Percentiles rank a stretch among this genome's conserved stretches.
Conservation (phyloP, 2,329 filamentous ascomycete species). For the Tympanopsis confertula region DNA sequence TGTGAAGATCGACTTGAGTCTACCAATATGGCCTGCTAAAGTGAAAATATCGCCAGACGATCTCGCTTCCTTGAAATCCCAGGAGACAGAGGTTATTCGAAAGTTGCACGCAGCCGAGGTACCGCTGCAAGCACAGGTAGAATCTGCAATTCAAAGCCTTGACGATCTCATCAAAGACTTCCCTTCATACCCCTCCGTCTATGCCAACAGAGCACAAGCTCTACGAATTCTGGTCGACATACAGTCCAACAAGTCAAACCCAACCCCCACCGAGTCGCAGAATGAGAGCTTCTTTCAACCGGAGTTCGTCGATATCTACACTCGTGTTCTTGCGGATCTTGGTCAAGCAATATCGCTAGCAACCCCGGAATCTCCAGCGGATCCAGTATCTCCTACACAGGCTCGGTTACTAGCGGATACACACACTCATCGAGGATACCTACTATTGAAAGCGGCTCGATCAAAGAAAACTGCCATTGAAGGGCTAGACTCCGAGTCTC, state of each 20-base stretch:
- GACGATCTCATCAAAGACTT: constrained; percentile 25
- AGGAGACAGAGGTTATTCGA: constrained; percentile 24
- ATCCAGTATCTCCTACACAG: constrained; percentile 30
- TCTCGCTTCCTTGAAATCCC: constrained; percentile 22
- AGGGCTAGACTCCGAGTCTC: constrained; percentile 3
- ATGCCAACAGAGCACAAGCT: constrained; percentile 42
- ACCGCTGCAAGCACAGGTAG: constrained; percentile 11
- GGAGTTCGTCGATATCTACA: constrained; percentile 12
- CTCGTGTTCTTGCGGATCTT: constrained; percentile 20
- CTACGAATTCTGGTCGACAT: constrained; percentile 20
- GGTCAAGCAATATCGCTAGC: constrained; percentile 29
- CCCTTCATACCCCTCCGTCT: constrained; percentile 38
- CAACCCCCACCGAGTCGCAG: neutral
- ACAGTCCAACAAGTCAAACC: constrained; percentile 7
- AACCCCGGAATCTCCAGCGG: constrained; percentile 22
- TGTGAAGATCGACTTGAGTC: constrained; percentile 19
- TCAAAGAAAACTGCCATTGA: constrained; percentile 4
- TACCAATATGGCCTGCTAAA: constrained; percentile 22
- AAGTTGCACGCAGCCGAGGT: constrained; percentile 13
- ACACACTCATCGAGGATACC: constrained; percentile 38
- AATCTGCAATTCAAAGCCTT: constrained; percentile 21
- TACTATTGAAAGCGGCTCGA: constrained; percentile 20
- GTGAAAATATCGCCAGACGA: constrained; percentile 21
- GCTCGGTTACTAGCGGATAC: constrained; percentile 37
- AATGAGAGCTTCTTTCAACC: too few species aligned